Evolutionary conservation across 2,329 filamentous ascomycete species (phyloP).

Genomic region (Herpomyces periplanetae): DNA sequence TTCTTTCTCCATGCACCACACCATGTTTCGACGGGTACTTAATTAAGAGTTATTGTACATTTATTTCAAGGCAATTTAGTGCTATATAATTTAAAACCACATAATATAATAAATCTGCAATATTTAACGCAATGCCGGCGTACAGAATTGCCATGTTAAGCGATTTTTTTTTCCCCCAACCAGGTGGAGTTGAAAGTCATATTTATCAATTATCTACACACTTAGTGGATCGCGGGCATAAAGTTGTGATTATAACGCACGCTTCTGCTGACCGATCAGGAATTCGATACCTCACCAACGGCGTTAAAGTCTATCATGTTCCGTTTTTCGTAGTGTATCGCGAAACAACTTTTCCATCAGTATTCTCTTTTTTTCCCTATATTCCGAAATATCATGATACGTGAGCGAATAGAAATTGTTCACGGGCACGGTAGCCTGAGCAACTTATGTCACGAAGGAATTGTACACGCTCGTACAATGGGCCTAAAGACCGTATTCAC

Average conservation of each 20-base stretch:
- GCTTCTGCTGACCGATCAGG: slow-evolving; percentile 66
- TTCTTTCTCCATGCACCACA: too few species aligned
- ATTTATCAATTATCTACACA: slow-evolving; percentile 93
- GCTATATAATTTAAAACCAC: too few species aligned
- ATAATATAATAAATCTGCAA: too few species aligned
- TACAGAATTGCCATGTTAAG: too few species aligned
- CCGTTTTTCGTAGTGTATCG: slow-evolving; percentile 89
- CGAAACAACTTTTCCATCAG: slow-evolving; percentile 64
- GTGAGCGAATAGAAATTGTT: slow-evolving; percentile 80
- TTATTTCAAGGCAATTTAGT: too few species aligned
- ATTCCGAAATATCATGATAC: slow-evolving; percentile 79
- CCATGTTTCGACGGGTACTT: too few species aligned
- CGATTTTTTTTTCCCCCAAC: slow-evolving; percentile 97
- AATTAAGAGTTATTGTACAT: too few species aligned
- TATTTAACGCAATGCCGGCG: too few species aligned
- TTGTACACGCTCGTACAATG: slow-evolving; percentile 83
- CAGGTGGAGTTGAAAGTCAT: slow-evolving; percentile 81
- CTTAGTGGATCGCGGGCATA: slow-evolving; percentile 83
- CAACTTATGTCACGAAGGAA: slow-evolving; percentile 69
- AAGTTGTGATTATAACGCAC: slow-evolving; percentile 89
- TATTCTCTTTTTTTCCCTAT: slow-evolving; percentile 95
- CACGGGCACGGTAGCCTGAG: slow-evolving; percentile 87
- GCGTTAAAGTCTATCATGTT: slow-evolving; percentile 88
- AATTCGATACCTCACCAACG: slow-evolving; percentile 78
- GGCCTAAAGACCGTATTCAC: slow-evolving; percentile 80